Conservation (phyloP, 202 grass and related monocot genomes). For the Zizania palustris region DNA sequence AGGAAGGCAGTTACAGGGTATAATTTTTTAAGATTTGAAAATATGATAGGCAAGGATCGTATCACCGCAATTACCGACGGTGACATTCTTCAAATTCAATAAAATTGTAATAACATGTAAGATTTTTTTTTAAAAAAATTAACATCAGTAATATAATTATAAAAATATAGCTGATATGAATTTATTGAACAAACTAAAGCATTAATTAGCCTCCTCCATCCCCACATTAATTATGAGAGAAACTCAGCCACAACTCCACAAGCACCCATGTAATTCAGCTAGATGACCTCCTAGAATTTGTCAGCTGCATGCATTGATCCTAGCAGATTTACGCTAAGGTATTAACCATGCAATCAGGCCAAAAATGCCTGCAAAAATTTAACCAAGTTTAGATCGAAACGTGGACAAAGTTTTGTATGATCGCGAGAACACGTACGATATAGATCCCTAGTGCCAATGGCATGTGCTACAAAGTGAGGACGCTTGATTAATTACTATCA, state of each 20-base stretch:
- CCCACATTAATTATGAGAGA: too few species aligned
- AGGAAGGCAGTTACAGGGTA: not conserved
- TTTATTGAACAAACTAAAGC: not conserved
- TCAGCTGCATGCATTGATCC: not conserved
- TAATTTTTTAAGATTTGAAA: too few species aligned
- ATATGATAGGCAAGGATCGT: too few species aligned
- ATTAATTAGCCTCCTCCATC: not conserved
- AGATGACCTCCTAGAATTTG: not conserved
- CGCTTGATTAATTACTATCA: not conserved
- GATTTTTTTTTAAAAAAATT: not conserved
- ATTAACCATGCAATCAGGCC: not conserved
- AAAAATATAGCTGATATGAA: not conserved
- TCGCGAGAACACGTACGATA: not conserved
- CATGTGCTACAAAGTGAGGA: slow-evolving; percentile 1
- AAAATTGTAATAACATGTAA: not conserved
- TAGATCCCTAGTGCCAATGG: not conserved
- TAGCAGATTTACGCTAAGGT: not conserved
- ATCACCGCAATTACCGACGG: too few species aligned
- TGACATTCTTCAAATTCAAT: too few species aligned
- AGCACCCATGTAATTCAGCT: not conserved
- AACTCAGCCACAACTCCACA: too few species aligned
- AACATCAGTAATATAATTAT: not conserved
- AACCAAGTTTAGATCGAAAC: not conserved
- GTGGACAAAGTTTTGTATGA: not conserved
- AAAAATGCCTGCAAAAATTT: not conserved